Conservation (phyloP, 305 asterid genomes). For the Solanum aculeatissimum region DNA sequence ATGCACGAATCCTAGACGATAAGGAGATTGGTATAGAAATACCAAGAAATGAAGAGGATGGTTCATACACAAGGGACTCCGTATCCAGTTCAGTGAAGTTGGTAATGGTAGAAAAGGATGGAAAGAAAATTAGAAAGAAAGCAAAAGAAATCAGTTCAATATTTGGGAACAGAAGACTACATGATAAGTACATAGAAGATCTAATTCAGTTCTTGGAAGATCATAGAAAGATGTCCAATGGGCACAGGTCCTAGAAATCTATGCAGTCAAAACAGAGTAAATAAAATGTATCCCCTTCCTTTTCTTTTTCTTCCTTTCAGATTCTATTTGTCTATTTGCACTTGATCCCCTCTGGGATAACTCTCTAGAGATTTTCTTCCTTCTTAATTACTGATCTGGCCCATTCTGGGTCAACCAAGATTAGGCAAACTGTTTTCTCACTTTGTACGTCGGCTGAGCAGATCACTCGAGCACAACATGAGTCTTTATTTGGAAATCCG, state of each 20-base stretch:
- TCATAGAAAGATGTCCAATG: neutral
- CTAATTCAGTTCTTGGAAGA: neutral
- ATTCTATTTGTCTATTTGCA: neutral
- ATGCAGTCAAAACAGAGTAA: neutral
- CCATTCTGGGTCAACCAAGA: neutral
- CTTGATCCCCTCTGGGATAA: neutral
- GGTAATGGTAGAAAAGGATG: constrained; percentile 16
- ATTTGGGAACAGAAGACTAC: constrained; percentile 10
- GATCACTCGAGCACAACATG: neutral
- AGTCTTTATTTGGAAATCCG: neutral
- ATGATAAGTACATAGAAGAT: neutral
- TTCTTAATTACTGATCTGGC: neutral
- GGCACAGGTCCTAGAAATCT: neutral
- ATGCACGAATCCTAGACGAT: constrained; percentile 20
- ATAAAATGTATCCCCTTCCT: neutral
- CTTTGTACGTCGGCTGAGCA: neutral
- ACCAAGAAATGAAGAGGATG: constrained; percentile 17
- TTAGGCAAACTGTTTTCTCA: neutral
- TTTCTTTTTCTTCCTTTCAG: neutral
- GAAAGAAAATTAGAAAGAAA: neutral
- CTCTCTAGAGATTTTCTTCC: neutral
- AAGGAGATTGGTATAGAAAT: constrained; percentile 15
- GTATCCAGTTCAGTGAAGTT: constrained; percentile 14
- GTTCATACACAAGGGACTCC: constrained; percentile 8
- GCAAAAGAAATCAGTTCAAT: constrained; percentile 12